phyloP scores from a whole-genome alignment of 2,329 filamentous ascomycete genomes.

The Aureobasidium namibiae region DNA sequence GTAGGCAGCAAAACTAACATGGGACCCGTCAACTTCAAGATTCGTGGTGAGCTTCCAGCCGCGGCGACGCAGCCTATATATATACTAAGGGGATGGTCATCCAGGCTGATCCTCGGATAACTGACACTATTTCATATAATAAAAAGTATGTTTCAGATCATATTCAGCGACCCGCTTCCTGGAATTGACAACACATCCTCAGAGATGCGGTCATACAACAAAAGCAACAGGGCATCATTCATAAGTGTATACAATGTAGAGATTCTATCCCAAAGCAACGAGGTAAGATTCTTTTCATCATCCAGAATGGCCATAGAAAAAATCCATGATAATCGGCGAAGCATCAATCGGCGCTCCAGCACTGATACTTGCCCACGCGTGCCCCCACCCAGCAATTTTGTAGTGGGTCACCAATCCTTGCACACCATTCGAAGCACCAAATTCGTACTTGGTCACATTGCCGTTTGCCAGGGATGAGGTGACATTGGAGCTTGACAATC shows the following conservation, averaged over 20 bases:
- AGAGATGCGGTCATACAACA: neutral
- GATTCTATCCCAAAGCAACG: neutral
- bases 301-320: slow-evolving; percentile 19
- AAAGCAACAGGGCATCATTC: neutral
- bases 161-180: no score
- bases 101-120: no score
- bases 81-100: no score
- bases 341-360: slow-evolving; percentile 19
- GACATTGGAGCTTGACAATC: slow-evolving; percentile 22
- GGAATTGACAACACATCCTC: no score
- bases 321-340: slow-evolving; percentile 23
- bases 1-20: no score
- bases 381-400: slow-evolving; percentile 29
- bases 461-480: slow-evolving; percentile 18
- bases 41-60: no score
- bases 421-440: slow-evolving; percentile 22
- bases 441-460: slow-evolving; percentile 25
- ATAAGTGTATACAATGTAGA: neutral
- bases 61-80: no score
- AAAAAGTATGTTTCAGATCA: no score
- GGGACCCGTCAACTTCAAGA: no score
- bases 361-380: slow-evolving; percentile 32
- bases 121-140: no score
- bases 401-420: slow-evolving; percentile 31
- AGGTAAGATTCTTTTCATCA: neutral